Percentiles rank a stretch among this genome's conserved stretches.
Conservation (phyloP, 75 land plant genomes). For the Pinus albicaulis region DNA sequence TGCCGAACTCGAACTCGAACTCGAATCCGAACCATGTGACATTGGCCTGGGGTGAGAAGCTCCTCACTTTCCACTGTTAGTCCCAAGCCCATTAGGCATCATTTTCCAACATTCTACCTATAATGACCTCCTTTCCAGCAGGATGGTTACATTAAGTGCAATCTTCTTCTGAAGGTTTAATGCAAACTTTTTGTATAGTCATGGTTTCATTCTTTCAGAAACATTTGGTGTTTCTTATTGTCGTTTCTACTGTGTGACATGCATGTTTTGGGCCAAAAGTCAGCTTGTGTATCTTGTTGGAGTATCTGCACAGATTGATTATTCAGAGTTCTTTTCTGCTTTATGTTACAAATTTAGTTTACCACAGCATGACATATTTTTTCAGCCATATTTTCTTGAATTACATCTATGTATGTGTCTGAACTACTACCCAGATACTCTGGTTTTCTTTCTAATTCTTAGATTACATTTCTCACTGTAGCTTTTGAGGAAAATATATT, state of each 20-base stretch:
- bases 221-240: background rate
- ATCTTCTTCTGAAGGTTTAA: no score
- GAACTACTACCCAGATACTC: background rate
- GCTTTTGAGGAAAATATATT: background rate
- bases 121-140: no score
- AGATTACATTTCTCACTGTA: background rate
- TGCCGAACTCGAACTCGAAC: no score
- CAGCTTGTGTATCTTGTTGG: background rate
- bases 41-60: no score
- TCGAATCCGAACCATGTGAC: no score
- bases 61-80: no score
- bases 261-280: background rate
- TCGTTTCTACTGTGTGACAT: background rate
- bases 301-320: background rate
- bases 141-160: no score
- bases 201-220: background rate
- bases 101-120: no score
- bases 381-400: background rate
- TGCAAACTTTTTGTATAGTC: background rate
- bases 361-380: background rate
- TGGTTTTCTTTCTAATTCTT: background rate
- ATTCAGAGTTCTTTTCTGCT: background rate
- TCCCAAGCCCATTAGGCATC: no score
- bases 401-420: background rate
- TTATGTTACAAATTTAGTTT: background rate